Evolutionary conservation across 768 basidiomycete species (phyloP).

Genomic region (Mycena chlorophos): DNA sequence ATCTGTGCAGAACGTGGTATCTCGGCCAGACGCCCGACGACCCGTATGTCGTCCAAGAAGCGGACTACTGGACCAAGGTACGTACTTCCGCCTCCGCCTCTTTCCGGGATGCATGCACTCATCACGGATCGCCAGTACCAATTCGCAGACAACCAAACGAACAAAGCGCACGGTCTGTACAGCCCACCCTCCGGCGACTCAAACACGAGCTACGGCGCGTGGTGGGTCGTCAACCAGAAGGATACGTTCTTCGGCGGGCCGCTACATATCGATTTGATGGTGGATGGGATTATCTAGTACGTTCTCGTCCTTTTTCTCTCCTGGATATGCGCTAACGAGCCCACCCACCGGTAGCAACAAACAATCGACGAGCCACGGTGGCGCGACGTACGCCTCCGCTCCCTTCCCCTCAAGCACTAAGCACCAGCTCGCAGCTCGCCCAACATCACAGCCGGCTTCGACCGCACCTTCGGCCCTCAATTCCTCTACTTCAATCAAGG

Average conservation of each 20-base stretch:
- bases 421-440: slow-evolving; percentile 13
- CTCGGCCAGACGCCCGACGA: slow-evolving; percentile 26
- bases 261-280: slow-evolving; percentile 12
- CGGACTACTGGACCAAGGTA: slow-evolving; percentile 29
- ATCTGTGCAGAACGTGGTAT: slow-evolving; percentile 32
- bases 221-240: slow-evolving; percentile 32
- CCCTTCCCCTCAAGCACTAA: background rate
- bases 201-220: slow-evolving; percentile 24
- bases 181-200: slow-evolving; percentile 4
- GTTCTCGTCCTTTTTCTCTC: background rate
- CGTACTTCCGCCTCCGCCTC: too few species aligned
- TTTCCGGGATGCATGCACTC: too few species aligned
- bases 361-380: slow-evolving; percentile 23
- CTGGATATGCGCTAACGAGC: background rate
- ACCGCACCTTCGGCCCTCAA: slow-evolving; percentile 31
- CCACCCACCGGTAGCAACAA: slow-evolving; percentile 8
- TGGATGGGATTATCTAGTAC: slow-evolving; percentile 13
- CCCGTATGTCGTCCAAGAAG: slow-evolving; percentile 28
- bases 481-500: slow-evolving; percentile 23
- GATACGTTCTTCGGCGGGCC: slow-evolving; percentile 26
- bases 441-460: slow-evolving; percentile 30
- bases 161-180: slow-evolving; percentile 30
- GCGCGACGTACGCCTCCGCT: slow-evolving; percentile 11
- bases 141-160: slow-evolving; percentile 32
- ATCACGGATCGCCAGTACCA: slow-evolving; percentile 18